Base-by-base conservation (phyloP, 192 early-diverging fungal species). In the Dissophora ornata region DNA sequence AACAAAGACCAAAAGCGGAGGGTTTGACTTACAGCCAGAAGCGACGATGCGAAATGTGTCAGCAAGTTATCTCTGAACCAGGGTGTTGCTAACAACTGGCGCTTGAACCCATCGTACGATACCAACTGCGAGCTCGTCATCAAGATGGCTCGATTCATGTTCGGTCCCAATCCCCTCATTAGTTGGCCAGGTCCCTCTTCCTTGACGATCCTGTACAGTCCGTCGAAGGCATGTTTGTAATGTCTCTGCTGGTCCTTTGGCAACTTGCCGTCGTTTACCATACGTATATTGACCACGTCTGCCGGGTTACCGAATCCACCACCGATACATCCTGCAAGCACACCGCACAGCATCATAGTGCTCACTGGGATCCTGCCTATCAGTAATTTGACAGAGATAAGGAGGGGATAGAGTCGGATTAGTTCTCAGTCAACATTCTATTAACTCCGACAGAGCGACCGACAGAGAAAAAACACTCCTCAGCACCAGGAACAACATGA, bases 161-260 rank as follows among this genome's bases (percentile, higher is more conserved):
- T 96, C 24, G 97, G 95, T 0, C 92, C 93, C 1, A 95, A 75
- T 40, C 97, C 97, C 74, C 95, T 90, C 81, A 96, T 94, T 42
- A 99, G 79, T 4, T 93, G 90, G 4, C 48, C 28, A 1, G 86
- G 61, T 3, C 96, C 95, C 52, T 97, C 95, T 22, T 90, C 82
- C n/a, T 86, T 84, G 0, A 90, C 80, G 54, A 97, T 96, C 50
- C 93, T 90, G 63, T 83, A 70, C 4, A 90, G 57, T 8, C 89
- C 93, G 80, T 90, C 85, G 67, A 94, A 71, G 0, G 91, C 92
- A 77, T 94, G 84, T 45, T 84, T 85, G 69, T 94, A 94, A 68
- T 94, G 88, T 32, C 91, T 83, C 33, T 88, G 87, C 51, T 87
- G 67, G 12, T 86, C 83, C 34, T 62, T 46, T 7, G 91, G 87